Base-by-base conservation (phyloP, 306 rosid genomes). In the Castanea crenata region DNA sequence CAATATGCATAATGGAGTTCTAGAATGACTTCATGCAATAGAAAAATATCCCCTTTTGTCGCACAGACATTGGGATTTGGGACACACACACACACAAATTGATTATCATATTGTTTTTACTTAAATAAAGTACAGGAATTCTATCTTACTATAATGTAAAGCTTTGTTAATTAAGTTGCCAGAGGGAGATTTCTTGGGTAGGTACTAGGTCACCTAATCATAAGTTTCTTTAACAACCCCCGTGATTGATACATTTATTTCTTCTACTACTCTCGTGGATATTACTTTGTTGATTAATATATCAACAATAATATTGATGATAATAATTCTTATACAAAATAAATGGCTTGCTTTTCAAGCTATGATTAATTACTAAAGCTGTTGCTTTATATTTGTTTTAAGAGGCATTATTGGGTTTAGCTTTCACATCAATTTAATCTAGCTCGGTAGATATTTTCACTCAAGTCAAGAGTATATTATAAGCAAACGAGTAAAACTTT, bases 161-260 rank as follows among this genome's bases (percentile, higher is more conserved):
- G 8, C n/a, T 27, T 34, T 35, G 16, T n/a, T 34, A 9, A 67
- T 8, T 67, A 67, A 68, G 7, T 68, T 35, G 54, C 46, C 8
- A 68, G 10, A 3, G 4, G 72, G 29, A n/a, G 52, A 19, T 19
- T n/a, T 65, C 32, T 25, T 25, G 1, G 75, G 73, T 76, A 54
- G 83, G 75, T 73, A 69, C 59, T 63, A 49, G 27, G 74, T 77
- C 76, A 73, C 82, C 79, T n/a, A 73, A 77, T 72, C 61, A 73
- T 6, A 20, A 49, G 51, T 73, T 73, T 54, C 52, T 71, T 10
- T 55, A 55, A 71, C 85, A 74, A 67, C 64, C 31, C 58, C 19
- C 18, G 71, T 57, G 54, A 49, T 49, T 49, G 46, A 41, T 41
- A 8, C 46, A 41, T 41, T 41, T 41, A 3, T 49, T 12, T 3